Conservation (phyloP, 2,329 filamentous ascomycete species). For the Ciborinia camelliae region DNA sequence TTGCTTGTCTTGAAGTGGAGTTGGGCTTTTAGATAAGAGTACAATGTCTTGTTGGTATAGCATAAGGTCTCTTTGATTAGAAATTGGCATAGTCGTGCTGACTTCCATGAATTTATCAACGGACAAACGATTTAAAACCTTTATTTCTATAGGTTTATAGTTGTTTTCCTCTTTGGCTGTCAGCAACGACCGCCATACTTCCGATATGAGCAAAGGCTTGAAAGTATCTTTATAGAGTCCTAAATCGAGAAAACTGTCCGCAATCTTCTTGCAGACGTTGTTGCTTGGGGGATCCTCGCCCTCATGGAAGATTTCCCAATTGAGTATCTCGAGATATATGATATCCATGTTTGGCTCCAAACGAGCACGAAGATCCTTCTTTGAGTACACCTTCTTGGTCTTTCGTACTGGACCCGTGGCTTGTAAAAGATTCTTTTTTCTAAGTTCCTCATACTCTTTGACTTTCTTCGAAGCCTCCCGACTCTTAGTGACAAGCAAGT, state of each 20-base stretch:
- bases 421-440: conserved; percentile 50
- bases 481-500: conserved; percentile 45
- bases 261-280: conserved; percentile 70
- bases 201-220: conserved; percentile 81
- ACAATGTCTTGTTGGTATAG: conserved; percentile 86
- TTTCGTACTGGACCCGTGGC: conserved; percentile 75
- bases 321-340: conserved; percentile 80
- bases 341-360: conserved; percentile 83
- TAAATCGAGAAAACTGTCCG: conserved; percentile 72
- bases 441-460: conserved; percentile 46
- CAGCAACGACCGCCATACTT: conserved; percentile 94
- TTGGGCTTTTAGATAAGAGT: conserved; percentile 70
- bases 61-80: conserved; percentile 66
- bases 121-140: conserved; percentile 79
- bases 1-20: conserved; percentile 62
- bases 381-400: conserved; percentile 71
- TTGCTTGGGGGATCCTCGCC: conserved; percentile 81
- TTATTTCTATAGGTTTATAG: conserved; percentile 79
- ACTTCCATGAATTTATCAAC: conserved; percentile 94
- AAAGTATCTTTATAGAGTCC: conserved; percentile 84
- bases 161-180: conserved; percentile 84
- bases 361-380: conserved; percentile 91
- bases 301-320: conserved; percentile 92
- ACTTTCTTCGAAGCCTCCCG: conserved; percentile 39
- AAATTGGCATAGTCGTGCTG: conserved; percentile 72